These are phyloP conservation scores for Metschnikowia arizonensis DNA, from an alignment of 805 yeast genomes.

Conservation along the genomic window DNA sequence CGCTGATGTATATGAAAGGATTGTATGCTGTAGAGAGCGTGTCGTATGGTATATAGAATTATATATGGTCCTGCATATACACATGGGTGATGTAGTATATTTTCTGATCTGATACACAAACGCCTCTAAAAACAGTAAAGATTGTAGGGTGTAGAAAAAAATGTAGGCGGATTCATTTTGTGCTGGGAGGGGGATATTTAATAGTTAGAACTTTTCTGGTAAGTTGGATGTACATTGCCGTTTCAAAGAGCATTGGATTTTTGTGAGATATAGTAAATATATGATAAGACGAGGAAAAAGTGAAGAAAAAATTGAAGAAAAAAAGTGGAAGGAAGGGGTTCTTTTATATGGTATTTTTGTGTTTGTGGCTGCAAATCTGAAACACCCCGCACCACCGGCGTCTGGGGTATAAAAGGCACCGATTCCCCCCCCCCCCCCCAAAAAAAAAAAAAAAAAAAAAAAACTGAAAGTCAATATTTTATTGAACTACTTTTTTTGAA, in stretches of 20 bases:
- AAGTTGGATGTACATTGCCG: not conserved
- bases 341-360: constrained; percentile 1
- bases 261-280: not conserved
- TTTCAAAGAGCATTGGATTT: not conserved
- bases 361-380: constrained; percentile 3
- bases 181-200: too few species aligned
- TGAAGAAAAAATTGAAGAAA: not conserved
- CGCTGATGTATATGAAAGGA: not conserved
- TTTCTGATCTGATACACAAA: not conserved
- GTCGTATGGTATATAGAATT: not conserved
- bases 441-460: too few species aligned
- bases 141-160: too few species aligned
- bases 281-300: not conserved
- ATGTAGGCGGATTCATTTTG: not conserved
- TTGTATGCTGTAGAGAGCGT: not conserved
- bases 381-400: not conserved
- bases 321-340: not conserved
- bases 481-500: too few species aligned
- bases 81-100: not conserved
- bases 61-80: not conserved
- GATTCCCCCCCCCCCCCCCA: too few species aligned
- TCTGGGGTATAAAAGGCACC: not conserved
- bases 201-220: too few species aligned
- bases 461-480: too few species aligned
- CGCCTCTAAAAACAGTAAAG: too few species aligned